Base-by-base conservation (phyloP, 345 rosid genomes). In the Hibiscus syriacus region DNA sequence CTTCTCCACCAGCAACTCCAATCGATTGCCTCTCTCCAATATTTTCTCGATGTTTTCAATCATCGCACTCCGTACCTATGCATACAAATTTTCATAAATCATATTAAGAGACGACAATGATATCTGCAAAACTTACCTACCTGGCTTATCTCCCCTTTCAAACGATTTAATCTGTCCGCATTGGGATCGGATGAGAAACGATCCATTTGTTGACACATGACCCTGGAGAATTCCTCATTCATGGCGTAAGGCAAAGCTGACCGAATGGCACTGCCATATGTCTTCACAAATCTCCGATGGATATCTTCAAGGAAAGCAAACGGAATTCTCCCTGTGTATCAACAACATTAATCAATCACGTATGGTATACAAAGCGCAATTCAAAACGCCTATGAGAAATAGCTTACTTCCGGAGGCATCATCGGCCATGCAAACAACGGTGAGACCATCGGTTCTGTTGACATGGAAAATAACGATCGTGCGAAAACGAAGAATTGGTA, bases 191-290 rank as follows among this genome's bases (percentile, higher is more conserved):
- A 77, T 5, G 82, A 80, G 49, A 59, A 82, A 54, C 76, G 69
- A 0, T 83, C 82, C 80, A 85, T 82, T 75, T 77, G 83, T n/a
- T 74, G 85, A 70, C 84, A 67, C 55, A 83, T 46, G 19, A 82
- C 57, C 70, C 87, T 65, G 3, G 82, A 85, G 39, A 85, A 85
- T 17, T 85, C 89, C 16, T 80, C 84, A 34, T 85, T 83, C 89
- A 83, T 83, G 29, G 82, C 83, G 64, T 85, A 85, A 6, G 83
- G 77, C 5, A 80, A 49, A 6, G 89, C 83, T 20, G 79, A 70
- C 27, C 41, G 78, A 69, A 79, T 71, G 39, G 80, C 79, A 2
- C 73, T 74, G 5, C 77, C 75, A 6, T 82, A 82, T 0, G 76
- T 77, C 73, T 34, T 77, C 39, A 76, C 81, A 52, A 82, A 82